phyloP scores from a whole-genome alignment of 805 yeast genomes.

The Sugiyamaella americana region DNA sequence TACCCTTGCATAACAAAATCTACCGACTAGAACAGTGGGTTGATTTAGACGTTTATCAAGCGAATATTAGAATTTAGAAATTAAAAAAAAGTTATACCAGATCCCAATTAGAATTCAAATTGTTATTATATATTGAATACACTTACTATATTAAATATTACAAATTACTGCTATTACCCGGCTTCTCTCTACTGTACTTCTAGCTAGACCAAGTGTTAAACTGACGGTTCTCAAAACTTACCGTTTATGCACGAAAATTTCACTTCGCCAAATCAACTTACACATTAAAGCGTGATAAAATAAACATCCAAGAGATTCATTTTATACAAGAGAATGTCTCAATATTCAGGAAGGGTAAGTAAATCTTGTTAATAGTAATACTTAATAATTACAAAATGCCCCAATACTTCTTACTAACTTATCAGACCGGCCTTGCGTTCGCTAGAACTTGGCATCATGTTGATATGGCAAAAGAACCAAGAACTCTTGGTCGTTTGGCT shows the following conservation, averaged over 20 bases:
- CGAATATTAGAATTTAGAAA: no score
- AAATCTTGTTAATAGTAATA: background rate
- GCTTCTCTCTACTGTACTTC: no score
- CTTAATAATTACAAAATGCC: background rate
- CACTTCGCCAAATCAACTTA: no score
- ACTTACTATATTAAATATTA: no score
- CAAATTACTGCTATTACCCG: no score
- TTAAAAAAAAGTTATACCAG: no score
- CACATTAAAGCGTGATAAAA: background rate
- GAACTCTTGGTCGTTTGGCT: conserved; percentile 91
- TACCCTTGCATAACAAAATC: no score
- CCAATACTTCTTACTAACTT: conserved; percentile 6
- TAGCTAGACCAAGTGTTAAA: no score
- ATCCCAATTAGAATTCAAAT: no score
- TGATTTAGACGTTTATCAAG: no score
- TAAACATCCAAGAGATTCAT: background rate
- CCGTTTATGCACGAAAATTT: background rate
- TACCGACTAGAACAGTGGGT: no score
- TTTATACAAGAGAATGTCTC: conserved; percentile 30
- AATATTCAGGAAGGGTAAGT: conserved; percentile 35
- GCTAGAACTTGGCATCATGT: conserved; percentile 95
- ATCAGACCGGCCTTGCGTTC: conserved; percentile 60
- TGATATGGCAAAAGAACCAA: conserved; percentile 73
- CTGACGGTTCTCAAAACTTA: background rate
- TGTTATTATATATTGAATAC: no score